Evolutionary conservation across 345 rosid species (phyloP).

Genomic region (Hypericum androsaemum): DNA sequence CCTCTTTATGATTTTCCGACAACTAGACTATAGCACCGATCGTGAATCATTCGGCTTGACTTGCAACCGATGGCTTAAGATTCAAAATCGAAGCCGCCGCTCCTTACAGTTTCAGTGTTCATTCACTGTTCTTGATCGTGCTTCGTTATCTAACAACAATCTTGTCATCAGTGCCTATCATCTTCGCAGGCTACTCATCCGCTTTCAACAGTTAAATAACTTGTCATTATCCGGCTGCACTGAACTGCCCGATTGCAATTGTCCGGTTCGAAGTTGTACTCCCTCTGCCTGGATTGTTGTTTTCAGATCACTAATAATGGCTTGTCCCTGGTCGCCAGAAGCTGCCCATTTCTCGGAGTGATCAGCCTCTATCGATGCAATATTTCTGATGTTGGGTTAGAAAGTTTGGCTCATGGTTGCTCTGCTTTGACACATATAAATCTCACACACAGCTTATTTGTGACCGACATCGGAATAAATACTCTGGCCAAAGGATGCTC

Average conservation of each 20-base stretch:
- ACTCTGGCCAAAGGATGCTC: slow-evolving; percentile 36
- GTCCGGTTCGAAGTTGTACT: slow-evolving; percentile 38
- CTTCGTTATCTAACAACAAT: slow-evolving; percentile 27
- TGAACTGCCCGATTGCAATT: slow-evolving; percentile 40
- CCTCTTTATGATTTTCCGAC: slow-evolving; percentile 44
- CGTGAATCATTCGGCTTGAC: slow-evolving; percentile 69
- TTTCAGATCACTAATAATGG: slow-evolving; percentile 50
- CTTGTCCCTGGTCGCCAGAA: slow-evolving; percentile 31
- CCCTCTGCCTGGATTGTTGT: slow-evolving; percentile 59
- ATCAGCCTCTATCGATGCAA: slow-evolving; percentile 55
- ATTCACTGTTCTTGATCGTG: slow-evolving; percentile 15
- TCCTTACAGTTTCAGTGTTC: slow-evolving; percentile 54
- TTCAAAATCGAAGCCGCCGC: slow-evolving; percentile 43
- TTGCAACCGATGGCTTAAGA: slow-evolving; percentile 56
- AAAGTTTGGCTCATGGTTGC: slow-evolving; percentile 36
- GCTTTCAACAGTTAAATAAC: slow-evolving; percentile 48
- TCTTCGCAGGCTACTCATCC: slow-evolving; percentile 47
- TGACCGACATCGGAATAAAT: slow-evolving; percentile 45
- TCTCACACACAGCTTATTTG: slow-evolving; percentile 40
- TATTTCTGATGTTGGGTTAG: slow-evolving; percentile 47
- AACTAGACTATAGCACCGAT: slow-evolving; percentile 36
- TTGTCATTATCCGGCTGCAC: slow-evolving; percentile 63
- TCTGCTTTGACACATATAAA: slow-evolving; percentile 36
- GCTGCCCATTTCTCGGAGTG: slow-evolving; percentile 40
- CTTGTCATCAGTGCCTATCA: slow-evolving; percentile 28